phyloP scores from a whole-genome alignment of 495 filamentous ascomycete species.

The Staphylotrichum longicolle region DNA sequence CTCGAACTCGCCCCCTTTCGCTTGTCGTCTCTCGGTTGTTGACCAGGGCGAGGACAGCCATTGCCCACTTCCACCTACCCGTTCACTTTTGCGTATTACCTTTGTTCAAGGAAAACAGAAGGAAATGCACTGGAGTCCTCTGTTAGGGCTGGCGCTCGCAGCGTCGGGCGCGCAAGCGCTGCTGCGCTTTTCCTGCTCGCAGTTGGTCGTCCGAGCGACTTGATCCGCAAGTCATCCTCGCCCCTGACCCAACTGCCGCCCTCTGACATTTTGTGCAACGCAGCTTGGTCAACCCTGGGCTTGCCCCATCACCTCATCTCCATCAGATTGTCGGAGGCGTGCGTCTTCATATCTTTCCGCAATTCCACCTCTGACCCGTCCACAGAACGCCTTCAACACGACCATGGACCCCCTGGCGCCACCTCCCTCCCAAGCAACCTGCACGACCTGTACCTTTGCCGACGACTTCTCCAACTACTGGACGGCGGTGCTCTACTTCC shows the following conservation, averaged over 20 bases:
- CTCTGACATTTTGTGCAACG: background rate
- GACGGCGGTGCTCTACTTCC: background rate
- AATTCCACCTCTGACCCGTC: no score
- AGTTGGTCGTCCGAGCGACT: constrained; percentile 13
- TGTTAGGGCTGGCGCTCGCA: constrained; percentile 3
- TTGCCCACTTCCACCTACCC: no score
- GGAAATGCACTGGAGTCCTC: background rate
- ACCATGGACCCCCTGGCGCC: background rate
- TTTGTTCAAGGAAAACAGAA: no score
- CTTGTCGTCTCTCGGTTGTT: no score
- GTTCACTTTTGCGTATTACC: no score
- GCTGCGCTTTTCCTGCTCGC: constrained; percentile 14
- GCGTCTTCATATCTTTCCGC: no score
- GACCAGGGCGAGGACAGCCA: no score
- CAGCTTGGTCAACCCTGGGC: background rate
- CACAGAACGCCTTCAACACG: background rate
- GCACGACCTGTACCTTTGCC: background rate
- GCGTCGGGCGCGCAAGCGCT: constrained; percentile 4
- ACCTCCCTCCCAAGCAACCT: background rate
- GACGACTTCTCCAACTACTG: constrained; percentile 5
- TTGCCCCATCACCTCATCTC: background rate
- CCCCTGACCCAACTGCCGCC: background rate
- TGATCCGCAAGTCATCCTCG: constrained; percentile 6
- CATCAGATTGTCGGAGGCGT: background rate
- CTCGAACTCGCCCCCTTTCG: no score